Conservation (phyloP, 306 rosid species). For the Vicia faba region DNA sequence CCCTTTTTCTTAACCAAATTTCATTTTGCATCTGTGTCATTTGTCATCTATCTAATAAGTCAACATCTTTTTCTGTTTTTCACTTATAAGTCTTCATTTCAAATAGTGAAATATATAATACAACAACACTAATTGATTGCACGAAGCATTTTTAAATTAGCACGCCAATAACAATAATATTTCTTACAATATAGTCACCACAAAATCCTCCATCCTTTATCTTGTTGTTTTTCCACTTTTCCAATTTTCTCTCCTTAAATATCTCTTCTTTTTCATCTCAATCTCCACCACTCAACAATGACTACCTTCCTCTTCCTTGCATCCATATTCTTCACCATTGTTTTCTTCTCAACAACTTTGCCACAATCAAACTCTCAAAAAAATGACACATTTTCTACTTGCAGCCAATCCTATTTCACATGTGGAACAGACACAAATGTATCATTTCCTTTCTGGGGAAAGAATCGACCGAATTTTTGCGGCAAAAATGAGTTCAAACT, state of each 20-base stretch:
- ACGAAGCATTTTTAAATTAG: neutral
- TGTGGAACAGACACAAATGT: conserved; percentile 40
- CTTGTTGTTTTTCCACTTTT: neutral
- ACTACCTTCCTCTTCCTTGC: conserved; percentile 23
- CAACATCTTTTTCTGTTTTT: neutral
- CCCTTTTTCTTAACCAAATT: neutral
- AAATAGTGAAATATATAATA: neutral
- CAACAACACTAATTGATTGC: neutral
- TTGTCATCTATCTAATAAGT: neutral
- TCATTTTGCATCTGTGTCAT: neutral
- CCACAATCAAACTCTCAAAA: conserved; percentile 40
- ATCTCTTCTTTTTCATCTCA: neutral
- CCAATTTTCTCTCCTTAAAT: neutral
- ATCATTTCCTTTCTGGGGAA: conserved; percentile 47
- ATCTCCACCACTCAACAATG: conserved; percentile 1
- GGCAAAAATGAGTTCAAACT: conserved; percentile 38
- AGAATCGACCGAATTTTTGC: conserved; percentile 31
- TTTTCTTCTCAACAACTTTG: conserved; percentile 33
- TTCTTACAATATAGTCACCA: neutral
- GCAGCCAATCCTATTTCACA: conserved; percentile 36
- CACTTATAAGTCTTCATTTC: neutral
- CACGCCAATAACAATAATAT: neutral
- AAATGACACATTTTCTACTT: conserved; percentile 22
- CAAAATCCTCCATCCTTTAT: neutral
- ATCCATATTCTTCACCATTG: neutral